Conservation (phyloP, 495 filamentous ascomycete genomes). For the Hyaloscypha finlandica region DNA sequence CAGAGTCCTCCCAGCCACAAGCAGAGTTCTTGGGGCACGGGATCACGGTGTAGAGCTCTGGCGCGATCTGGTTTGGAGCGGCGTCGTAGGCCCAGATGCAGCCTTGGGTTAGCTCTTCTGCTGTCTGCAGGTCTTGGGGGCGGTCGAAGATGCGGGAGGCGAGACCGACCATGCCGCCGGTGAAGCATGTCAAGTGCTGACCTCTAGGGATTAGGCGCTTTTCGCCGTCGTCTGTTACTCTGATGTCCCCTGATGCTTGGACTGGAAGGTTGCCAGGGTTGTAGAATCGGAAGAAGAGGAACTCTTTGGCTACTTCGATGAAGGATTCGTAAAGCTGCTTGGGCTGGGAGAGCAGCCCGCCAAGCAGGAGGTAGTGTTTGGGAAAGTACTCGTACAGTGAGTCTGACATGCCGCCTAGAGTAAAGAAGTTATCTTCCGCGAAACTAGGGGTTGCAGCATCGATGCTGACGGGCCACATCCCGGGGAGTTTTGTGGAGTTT, state of each 20-base stretch:
- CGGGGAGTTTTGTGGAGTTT: constrained; percentile 66
- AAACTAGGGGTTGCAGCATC: constrained; percentile 55
- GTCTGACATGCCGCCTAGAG: constrained; percentile 75
- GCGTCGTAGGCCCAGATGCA: constrained; percentile 84
- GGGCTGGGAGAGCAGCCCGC: constrained; percentile 74
- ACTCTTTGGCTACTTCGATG: constrained; percentile 62
- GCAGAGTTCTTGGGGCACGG: constrained; percentile 26
- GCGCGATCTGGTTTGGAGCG: constrained; percentile 70
- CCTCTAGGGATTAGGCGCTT: constrained; percentile 38
- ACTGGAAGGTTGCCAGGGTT: constrained; percentile 64
- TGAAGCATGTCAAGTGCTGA: constrained; percentile 67
- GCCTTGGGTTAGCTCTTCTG: constrained; percentile 75
- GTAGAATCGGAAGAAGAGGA: constrained; percentile 57
- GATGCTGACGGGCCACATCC: constrained; percentile 78
- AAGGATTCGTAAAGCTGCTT: constrained; percentile 71
- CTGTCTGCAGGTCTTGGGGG: constrained; percentile 69
- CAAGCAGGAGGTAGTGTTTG: constrained; percentile 69
- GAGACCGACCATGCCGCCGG: constrained; percentile 81
- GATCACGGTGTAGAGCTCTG: constrained; percentile 60
- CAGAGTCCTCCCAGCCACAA: constrained; percentile 28
- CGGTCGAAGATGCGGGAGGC: constrained; percentile 73
- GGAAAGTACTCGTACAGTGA: constrained; percentile 91
- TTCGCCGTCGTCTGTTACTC: constrained; percentile 34
- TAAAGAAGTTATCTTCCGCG: constrained; percentile 50
- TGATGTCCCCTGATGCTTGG: constrained; percentile 58